Percentiles rank a stretch among this genome's conserved stretches.
phyloP scores from a whole-genome alignment of 139 green algal genomes.

The Tetratostichococcus sp. region DNA sequence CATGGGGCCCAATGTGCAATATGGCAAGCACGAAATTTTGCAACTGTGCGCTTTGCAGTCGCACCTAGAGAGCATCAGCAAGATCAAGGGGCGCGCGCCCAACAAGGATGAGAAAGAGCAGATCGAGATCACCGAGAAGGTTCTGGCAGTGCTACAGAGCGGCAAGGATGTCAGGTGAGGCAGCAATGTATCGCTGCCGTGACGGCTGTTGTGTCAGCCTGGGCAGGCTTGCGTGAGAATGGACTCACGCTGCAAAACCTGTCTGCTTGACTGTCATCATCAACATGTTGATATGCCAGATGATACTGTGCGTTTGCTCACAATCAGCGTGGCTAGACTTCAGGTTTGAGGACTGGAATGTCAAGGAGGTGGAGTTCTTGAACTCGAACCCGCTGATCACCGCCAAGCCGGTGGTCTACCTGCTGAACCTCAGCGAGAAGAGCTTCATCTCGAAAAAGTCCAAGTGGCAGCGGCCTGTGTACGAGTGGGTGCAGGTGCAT shows the following conservation, averaged over 20 bases:
- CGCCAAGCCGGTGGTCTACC: slow-evolving; percentile 95
- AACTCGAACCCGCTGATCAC: slow-evolving; percentile 80
- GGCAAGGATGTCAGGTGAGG: slow-evolving; percentile 72
- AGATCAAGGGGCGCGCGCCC: slow-evolving; percentile 25
- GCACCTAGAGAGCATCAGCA: slow-evolving; percentile 4
- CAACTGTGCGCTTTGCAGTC: slow-evolving; percentile 14
- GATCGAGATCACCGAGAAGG: slow-evolving; percentile 49
- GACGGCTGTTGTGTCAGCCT: too few species aligned
- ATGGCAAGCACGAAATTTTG: too few species aligned
- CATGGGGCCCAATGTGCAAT: too few species aligned
- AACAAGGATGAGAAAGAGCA: slow-evolving; percentile 90
- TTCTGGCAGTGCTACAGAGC: slow-evolving; percentile 56
- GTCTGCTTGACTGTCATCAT: too few species aligned
- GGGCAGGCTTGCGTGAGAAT: too few species aligned
- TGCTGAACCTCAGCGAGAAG: slow-evolving; percentile 90
- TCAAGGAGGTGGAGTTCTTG: slow-evolving; percentile 76
- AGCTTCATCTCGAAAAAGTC: slow-evolving; percentile 97
- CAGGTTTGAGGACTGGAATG: slow-evolving; percentile 75
- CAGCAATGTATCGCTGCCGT: too few species aligned
- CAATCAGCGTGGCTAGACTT: too few species aligned
- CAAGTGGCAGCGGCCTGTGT: slow-evolving; percentile 86
- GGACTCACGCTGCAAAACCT: too few species aligned
- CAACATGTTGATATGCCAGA: too few species aligned
- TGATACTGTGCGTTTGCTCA: too few species aligned
- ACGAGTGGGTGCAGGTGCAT: slow-evolving; percentile 3